A percentile compares a stretch with the other conserved stretches of the same genome.
Conservation (phyloP, 2,329 filamentous ascomycete genomes). For the Fusarium temperatum region DNA sequence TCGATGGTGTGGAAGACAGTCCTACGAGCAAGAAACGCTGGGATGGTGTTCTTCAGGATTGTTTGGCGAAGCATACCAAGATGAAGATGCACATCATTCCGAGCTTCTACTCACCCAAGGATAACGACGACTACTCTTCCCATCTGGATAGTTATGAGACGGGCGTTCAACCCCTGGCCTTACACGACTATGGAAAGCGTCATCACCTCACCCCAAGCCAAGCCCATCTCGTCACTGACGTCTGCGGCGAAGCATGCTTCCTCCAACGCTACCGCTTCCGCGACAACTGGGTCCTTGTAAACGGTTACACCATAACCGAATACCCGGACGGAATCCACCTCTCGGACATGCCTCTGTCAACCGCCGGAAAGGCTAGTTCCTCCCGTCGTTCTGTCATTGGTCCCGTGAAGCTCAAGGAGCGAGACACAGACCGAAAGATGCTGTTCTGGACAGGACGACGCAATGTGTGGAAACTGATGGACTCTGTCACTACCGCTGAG, state of each 20-base stretch:
- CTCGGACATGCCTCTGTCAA: constrained; percentile 30
- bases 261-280: constrained; percentile 57
- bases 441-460: constrained; percentile 49
- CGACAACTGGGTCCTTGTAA: constrained; percentile 59
- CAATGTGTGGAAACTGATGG: constrained; percentile 54
- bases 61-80: constrained; percentile 48
- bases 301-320: constrained; percentile 56
- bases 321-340: constrained; percentile 51
- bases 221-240: constrained; percentile 53
- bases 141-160: constrained; percentile 49
- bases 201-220: constrained; percentile 52
- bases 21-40: constrained; percentile 45
- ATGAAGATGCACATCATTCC: constrained; percentile 54
- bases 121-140: constrained; percentile 43
- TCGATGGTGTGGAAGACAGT: constrained; percentile 34
- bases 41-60: constrained; percentile 54
- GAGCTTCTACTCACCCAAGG: constrained; percentile 52
- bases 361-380: not conserved
- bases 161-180: constrained; percentile 52
- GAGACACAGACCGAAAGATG: constrained; percentile 42
- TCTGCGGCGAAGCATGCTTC: constrained; percentile 58
- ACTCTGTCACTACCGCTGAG: constrained; percentile 47
- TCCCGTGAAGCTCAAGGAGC: constrained; percentile 46
- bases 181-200: constrained; percentile 52
- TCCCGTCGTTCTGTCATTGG: constrained; percentile 38